A percentile compares a stretch with the other conserved stretches of the same genome.
Conservation (phyloP, 805 yeast species). For the Wickerhamiella vanderwaltii region DNA sequence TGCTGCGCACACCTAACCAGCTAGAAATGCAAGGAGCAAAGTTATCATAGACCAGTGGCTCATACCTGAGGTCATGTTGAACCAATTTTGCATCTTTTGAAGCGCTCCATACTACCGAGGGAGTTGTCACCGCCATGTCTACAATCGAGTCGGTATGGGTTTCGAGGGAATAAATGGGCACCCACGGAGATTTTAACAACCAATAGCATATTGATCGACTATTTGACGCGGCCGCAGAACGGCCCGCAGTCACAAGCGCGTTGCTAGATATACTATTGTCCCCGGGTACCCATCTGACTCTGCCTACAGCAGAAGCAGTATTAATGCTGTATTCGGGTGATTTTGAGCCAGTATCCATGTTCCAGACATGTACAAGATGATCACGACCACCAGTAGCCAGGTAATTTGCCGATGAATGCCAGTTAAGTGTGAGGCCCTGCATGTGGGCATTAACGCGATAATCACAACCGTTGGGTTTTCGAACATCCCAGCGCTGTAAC, state of each 20-base stretch:
- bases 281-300: constrained; percentile 52
- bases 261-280: constrained; percentile 21
- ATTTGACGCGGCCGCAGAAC: constrained; percentile 12
- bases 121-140: constrained; percentile 32
- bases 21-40: constrained; percentile 40
- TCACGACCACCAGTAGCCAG: constrained; percentile 91
- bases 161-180: constrained; percentile 49
- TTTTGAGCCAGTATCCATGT: constrained; percentile 32
- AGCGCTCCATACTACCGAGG: constrained; percentile 33
- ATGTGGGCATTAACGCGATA: constrained; percentile 74
- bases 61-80: constrained; percentile 37
- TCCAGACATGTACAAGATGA: constrained; percentile 69
- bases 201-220: constrained; percentile 16
- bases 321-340: constrained; percentile 61
- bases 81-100: constrained; percentile 40
- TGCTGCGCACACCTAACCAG: constrained; percentile 36
- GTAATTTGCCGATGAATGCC: constrained; percentile 76
- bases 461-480: constrained; percentile 53
- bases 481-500: constrained; percentile 74
- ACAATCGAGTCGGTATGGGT: constrained; percentile 39
- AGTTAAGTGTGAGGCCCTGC: constrained; percentile 76
- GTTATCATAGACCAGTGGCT: constrained; percentile 37
- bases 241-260: constrained; percentile 17
- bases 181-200: constrained; percentile 42
- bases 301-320: constrained; percentile 68